These are phyloP conservation scores for Tuber umbilicatum DNA, from an alignment of 495 filamentous ascomycete species.

Conservation along the genomic window DNA sequence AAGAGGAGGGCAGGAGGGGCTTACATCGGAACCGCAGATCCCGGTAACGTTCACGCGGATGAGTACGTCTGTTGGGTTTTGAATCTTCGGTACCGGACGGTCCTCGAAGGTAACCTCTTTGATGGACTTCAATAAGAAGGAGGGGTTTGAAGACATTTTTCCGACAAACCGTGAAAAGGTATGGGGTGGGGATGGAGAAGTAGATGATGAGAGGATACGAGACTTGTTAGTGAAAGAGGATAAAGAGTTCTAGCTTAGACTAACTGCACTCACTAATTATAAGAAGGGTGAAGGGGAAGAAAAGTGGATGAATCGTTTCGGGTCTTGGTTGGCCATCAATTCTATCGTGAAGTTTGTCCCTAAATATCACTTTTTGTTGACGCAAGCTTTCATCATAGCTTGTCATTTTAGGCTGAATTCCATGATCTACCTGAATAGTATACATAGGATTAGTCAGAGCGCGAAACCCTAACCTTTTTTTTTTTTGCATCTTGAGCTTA, in stretches of 20 bases:
- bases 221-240: neutral
- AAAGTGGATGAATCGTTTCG: neutral
- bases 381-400: neutral
- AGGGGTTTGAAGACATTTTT: slow-evolving; percentile 51
- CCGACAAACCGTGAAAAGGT: slow-evolving; percentile 11
- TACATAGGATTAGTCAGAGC: neutral
- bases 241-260: neutral
- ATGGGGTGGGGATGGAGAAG: slow-evolving; percentile 57
- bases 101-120: slow-evolving; percentile 68
- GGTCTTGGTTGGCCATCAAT: neutral
- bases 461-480: neutral
- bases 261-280: neutral
- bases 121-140: slow-evolving; percentile 72
- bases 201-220: slow-evolving; percentile 28
- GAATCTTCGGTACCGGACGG: slow-evolving; percentile 62
- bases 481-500: neutral
- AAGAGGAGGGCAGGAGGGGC: slow-evolving; percentile 21
- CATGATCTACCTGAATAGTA: neutral
- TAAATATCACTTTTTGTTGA: neutral
- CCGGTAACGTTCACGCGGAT: slow-evolving; percentile 79
- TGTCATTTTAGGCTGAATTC: neutral
- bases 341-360: neutral
- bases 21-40: slow-evolving; percentile 81
- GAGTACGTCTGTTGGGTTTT: slow-evolving; percentile 65
- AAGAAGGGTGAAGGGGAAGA: neutral